Evolutionary conservation across 2,329 filamentous ascomycete genomes (phyloP).

Genomic region (Aureobasidium sp.): DNA sequence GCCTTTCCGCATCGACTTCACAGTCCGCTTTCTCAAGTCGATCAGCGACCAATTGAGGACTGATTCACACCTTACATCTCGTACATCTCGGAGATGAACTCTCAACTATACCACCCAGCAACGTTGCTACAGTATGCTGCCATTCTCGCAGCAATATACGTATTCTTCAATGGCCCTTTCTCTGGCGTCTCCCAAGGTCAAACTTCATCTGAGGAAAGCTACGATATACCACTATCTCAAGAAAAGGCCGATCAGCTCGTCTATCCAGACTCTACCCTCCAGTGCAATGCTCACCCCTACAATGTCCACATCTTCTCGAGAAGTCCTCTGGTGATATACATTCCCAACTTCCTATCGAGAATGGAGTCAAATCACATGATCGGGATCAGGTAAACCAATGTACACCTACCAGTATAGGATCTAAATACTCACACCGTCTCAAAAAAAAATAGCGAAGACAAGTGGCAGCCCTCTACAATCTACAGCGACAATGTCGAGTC

Average conservation of each 20-base stretch:
- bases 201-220: conserved; percentile 5
- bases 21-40: neutral
- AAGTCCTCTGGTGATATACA: conserved; percentile 49
- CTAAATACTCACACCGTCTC: neutral
- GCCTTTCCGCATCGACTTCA: neutral
- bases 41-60: neutral
- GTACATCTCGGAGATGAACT: neutral
- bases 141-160: conserved; percentile 24
- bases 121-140: conserved; percentile 25
- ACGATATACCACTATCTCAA: conserved; percentile 18
- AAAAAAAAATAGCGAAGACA: conserved; percentile 27
- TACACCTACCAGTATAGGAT: conserved; percentile 5
- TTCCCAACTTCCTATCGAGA: conserved; percentile 45
- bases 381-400: conserved; percentile 40
- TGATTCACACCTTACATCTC: neutral
- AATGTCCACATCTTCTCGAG: conserved; percentile 42
- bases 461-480: conserved; percentile 47
- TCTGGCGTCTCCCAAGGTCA: neutral
- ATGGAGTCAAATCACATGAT: conserved; percentile 44
- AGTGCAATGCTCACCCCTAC: conserved; percentile 31
- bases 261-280: conserved; percentile 30
- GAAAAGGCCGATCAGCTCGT: conserved; percentile 31
- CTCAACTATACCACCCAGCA: conserved; percentile 15
- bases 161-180: conserved; percentile 23
- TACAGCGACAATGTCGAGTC: conserved; percentile 41